Percentiles rank a stretch among this genome's conserved stretches.
These are phyloP conservation scores for Bipolaris cookei DNA, from an alignment of 2,329 filamentous ascomycete genomes.

Conservation along the genomic window DNA sequence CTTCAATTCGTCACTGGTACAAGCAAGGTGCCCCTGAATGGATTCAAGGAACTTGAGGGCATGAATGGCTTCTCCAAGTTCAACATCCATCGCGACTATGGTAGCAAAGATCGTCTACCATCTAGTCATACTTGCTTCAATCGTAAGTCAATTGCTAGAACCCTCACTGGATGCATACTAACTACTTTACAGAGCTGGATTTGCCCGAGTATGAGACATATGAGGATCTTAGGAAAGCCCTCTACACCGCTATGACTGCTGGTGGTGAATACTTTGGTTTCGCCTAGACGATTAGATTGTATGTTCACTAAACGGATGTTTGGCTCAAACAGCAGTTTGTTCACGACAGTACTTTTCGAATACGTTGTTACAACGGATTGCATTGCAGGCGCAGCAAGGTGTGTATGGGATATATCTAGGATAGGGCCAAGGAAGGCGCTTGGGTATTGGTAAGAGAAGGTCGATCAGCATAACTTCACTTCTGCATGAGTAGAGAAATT, in stretches of 20 bases:
- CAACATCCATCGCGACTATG: constrained; percentile 98
- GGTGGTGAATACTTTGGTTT: constrained; percentile 98
- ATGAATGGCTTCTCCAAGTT: constrained; percentile 99
- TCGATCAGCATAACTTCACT: neutral
- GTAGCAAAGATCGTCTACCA: constrained; percentile 91
- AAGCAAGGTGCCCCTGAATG: constrained; percentile 96
- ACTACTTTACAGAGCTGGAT: constrained; percentile 77
- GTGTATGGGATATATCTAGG: constrained; percentile 14
- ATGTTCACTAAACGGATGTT: neutral
- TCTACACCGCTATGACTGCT: constrained; percentile 96
- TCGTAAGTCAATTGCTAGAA: constrained; percentile 68
- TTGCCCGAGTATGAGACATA: constrained; percentile 98
- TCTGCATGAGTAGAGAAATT: constrained; percentile 31
- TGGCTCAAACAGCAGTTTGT: neutral
- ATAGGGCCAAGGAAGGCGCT: constrained; percentile 1
- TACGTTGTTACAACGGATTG: constrained; percentile 31
- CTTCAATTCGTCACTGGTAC: constrained; percentile 98
- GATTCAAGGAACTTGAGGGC: constrained; percentile 97
- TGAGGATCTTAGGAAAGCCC: constrained; percentile 81
- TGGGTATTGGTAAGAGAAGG: constrained; percentile 8
- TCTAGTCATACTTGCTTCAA: constrained; percentile 99
- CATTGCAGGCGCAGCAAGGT: constrained; percentile 41
- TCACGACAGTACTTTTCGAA: constrained; percentile 13
- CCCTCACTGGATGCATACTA: constrained; percentile 34
- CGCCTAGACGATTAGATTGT: constrained; percentile 64